These are phyloP conservation scores for Wickerhamiella musiphila DNA, from an alignment of 805 yeast genomes.

Conservation along the genomic window DNA sequence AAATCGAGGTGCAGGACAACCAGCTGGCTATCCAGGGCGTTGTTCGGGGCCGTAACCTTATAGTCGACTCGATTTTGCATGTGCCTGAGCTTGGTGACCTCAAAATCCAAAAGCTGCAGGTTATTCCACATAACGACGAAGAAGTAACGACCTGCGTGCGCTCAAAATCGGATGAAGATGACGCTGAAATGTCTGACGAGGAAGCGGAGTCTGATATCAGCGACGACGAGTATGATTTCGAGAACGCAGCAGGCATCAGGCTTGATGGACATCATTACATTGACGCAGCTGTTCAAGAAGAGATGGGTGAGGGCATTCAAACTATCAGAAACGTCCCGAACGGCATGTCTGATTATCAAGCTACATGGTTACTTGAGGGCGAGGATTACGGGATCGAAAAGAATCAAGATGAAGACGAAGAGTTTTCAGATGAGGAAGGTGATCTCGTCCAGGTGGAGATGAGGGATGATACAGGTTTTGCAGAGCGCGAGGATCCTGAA, in stretches of 20 bases:
- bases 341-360: conserved; percentile 64
- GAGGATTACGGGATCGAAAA: conserved; percentile 28
- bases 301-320: conserved; percentile 15
- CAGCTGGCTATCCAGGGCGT: conserved; percentile 56
- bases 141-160: conserved; percentile 23
- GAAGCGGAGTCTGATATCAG: conserved; percentile 18
- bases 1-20: conserved; percentile 28
- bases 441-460: conserved; percentile 10
- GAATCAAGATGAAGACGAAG: conserved; percentile 19
- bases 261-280: conserved; percentile 42
- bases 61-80: conserved; percentile 61
- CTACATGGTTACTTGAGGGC: conserved; percentile 46
- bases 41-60: conserved; percentile 60
- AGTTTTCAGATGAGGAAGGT: conserved; percentile 16
- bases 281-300: conserved; percentile 20
- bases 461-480: conserved; percentile 13
- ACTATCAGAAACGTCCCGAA: conserved; percentile 34
- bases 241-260: conserved; percentile 29
- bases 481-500: conserved; percentile 13
- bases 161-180: conserved; percentile 14
- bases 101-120: conserved; percentile 51
- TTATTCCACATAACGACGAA: conserved; percentile 18
- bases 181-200: conserved; percentile 11
- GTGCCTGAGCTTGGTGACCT: conserved; percentile 84
- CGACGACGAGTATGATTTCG: conserved; percentile 15